phyloP scores from a whole-genome alignment of 108 stramenopile species.

The Chaetoceros tenuissimus region DNA sequence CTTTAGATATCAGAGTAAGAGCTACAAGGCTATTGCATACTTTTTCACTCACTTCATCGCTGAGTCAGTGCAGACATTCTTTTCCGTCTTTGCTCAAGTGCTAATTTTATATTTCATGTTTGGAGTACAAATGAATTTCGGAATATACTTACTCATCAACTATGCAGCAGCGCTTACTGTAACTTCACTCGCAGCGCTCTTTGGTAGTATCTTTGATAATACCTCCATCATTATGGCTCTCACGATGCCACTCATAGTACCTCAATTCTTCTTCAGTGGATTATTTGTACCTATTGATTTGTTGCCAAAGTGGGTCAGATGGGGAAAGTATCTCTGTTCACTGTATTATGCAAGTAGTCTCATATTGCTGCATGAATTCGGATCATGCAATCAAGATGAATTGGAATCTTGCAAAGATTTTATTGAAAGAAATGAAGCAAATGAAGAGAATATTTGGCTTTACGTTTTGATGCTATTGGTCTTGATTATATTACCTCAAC shows the following conservation, averaged over 20 bases:
- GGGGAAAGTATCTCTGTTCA: conserved; percentile 63
- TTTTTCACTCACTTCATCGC: too few species aligned
- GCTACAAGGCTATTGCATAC: too few species aligned
- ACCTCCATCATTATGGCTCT: conserved; percentile 52
- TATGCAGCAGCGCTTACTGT: conserved; percentile 52
- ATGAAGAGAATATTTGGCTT: too few species aligned
- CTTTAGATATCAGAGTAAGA: too few species aligned
- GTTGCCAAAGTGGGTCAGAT: conserved; percentile 61
- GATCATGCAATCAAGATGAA: too few species aligned
- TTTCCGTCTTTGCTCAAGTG: too few species aligned
- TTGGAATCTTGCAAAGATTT: too few species aligned
- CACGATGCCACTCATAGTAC: conserved; percentile 63
- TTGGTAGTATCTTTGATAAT: conserved; percentile 56
- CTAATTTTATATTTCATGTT: conserved; percentile 55
- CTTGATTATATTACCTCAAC: too few species aligned
- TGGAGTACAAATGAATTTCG: conserved; percentile 40
- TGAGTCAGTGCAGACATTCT: too few species aligned
- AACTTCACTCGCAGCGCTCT: conserved; percentile 51
- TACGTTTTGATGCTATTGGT: too few species aligned
- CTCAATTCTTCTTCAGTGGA: conserved; percentile 82
- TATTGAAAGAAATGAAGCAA: too few species aligned
- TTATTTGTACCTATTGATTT: conserved; percentile 56
- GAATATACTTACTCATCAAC: conserved; percentile 24
- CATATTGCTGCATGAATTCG: too few species aligned
- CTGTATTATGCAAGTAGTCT: conserved; percentile 59